phyloP scores from a whole-genome alignment of 768 basidiomycete genomes.

The Boletus reticuloceps region DNA sequence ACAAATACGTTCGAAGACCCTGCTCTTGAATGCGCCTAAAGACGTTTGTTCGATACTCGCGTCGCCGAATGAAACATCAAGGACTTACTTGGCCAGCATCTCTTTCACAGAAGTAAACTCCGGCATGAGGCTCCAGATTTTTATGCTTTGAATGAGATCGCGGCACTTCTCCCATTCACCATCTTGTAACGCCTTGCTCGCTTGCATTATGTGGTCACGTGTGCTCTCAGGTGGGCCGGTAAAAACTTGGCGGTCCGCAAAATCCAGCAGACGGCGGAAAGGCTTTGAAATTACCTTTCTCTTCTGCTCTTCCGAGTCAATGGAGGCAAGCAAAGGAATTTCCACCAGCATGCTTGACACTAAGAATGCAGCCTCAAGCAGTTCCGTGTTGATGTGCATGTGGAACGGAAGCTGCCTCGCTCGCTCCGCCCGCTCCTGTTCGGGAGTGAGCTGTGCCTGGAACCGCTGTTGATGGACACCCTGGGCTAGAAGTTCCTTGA shows the following conservation, averaged over 20 bases:
- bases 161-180: slow-evolving; percentile 97
- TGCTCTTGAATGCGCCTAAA: slow-evolving; percentile 97
- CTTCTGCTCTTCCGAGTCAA: slow-evolving; percentile 91
- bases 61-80: background rate
- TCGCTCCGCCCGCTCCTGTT: slow-evolving; percentile 97
- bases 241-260: slow-evolving; percentile 96
- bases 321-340: slow-evolving; percentile 91
- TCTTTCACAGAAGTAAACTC: slow-evolving; percentile 85
- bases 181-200: slow-evolving; percentile 91
- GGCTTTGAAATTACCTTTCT: slow-evolving; percentile 95
- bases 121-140: slow-evolving; percentile 97
- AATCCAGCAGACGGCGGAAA: slow-evolving; percentile 92
- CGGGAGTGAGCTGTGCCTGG: slow-evolving; percentile 75
- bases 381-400: slow-evolving; percentile 98
- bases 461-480: slow-evolving; percentile 93
- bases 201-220: slow-evolving; percentile 98
- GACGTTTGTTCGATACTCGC: background rate
- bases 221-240: slow-evolving; percentile 99
- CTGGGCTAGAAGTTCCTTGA: slow-evolving; percentile 96
- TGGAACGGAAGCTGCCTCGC: slow-evolving; percentile 97
- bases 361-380: slow-evolving; percentile 95
- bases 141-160: slow-evolving; percentile 92
- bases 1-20: slow-evolving; percentile 93
- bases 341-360: slow-evolving; percentile 99
- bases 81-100: slow-evolving; percentile 84